Evolutionary conservation across 1,284 basidiomycete genomes (phyloP), one percentile per base, ranked within the genome.

Genomic region (Albatrellus sp.): DNA sequence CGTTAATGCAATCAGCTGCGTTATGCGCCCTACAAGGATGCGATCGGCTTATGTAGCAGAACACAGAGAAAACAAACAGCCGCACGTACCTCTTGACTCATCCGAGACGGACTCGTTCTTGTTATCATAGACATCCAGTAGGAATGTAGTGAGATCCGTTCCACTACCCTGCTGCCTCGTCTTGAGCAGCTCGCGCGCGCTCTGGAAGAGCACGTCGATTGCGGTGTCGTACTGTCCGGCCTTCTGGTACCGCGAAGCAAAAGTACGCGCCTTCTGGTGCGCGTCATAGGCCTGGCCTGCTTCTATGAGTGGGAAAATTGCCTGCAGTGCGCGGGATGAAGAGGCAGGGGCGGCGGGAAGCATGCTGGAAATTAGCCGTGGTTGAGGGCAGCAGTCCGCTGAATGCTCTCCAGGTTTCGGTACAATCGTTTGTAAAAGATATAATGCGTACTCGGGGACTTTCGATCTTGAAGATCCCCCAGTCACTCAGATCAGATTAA

Each of bases 191-290:
- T 90, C 87, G 41, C 82, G 72, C 2, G 89, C 79, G 34, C 79
- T 81, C 54, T 89, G 83, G 62, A 91, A 92, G 43, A 94, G 74
- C 9, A 96, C 84, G 60, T 91, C 84, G 61, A 90, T 81, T 12
- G 90, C 90, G 11, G 80, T 80, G 53, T 83, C 80, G 57, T 81
- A 79, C 53, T 90, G 81, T 1, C 71, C 72, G 3, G 87, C 79
- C 61, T 87, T 84, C 42, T 70, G 66, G 59, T 94, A 89, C 54
- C 91, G 75, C 10, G 90, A 82, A 5, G 90, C 90, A 51, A 92
- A 93, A 20, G 92, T 96, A 29, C 92, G 79, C 20, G 90, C 87
- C 65, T 94, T 94, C 61, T 96, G 91, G 55, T 96, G 92, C 0
- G 90, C 91, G 54, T 89, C 87, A 63, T 96, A 94, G 3, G 85